These are phyloP conservation scores for Zychaea mexicana DNA, from an alignment of 371 early-diverging fungal species.

Conservation along the genomic window DNA sequence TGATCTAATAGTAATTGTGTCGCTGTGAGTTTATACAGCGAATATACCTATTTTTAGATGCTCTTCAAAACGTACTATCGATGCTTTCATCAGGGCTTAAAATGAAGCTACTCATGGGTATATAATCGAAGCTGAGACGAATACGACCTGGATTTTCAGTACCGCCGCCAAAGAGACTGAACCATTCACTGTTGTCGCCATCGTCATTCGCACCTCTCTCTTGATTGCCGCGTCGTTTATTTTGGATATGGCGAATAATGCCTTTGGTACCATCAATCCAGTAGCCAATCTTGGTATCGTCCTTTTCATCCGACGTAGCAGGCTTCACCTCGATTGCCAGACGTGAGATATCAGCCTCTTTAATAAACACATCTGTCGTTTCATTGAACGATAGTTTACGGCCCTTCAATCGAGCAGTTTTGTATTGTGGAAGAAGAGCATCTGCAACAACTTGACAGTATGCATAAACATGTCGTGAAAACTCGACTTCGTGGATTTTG, in stretches of 20 bases:
- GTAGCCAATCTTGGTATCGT: conserved; percentile 31
- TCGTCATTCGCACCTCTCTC: too few relatives aligned
- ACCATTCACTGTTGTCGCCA: conserved; percentile 44
- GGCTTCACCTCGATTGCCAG: conserved; percentile 51
- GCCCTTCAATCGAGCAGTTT: conserved; percentile 34
- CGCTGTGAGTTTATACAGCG: too few relatives aligned
- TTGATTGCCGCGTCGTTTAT: conserved; percentile 1
- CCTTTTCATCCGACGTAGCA: conserved; percentile 24
- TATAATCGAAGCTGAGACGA: conserved; percentile 55
- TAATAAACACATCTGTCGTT: conserved; percentile 57
- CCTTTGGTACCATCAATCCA: conserved; percentile 39
- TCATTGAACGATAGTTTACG: conserved; percentile 30
- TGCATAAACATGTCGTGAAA: conserved; percentile 21
- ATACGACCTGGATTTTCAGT: conserved; percentile 41
- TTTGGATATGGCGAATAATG: conserved; percentile 36
- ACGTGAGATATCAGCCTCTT: conserved; percentile 63
- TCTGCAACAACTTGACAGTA: conserved; percentile 46
- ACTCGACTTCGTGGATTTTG: conserved; percentile 39
- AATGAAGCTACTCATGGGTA: conserved; percentile 46
- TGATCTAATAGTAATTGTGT: conserved; percentile 27
- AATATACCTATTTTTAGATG: too few relatives aligned
- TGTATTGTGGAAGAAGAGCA: conserved; percentile 33
- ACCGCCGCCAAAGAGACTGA: conserved; percentile 26
- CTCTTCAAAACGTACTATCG: conserved; percentile 45
- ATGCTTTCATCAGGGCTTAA: conserved; percentile 61